Conservation (phyloP, 805 yeast species). For the Pichia kluyveri region DNA sequence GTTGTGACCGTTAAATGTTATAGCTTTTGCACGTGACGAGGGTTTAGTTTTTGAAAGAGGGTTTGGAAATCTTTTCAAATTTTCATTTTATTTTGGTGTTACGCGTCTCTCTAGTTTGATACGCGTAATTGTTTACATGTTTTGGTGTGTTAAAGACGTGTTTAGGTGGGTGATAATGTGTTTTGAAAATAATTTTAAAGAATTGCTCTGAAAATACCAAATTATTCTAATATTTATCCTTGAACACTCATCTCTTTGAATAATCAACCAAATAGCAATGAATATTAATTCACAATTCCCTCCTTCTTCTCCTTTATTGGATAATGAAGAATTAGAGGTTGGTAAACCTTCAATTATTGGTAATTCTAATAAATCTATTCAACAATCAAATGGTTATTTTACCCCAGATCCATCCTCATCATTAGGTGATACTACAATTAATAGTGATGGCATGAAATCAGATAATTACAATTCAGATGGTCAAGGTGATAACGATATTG, state of each 20-base stretch:
- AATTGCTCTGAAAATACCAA: no score
- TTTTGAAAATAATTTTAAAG: no score
- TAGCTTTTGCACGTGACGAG: background rate
- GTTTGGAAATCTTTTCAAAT: no score
- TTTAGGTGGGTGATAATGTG: no score
- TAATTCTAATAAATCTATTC: conserved; percentile 5
- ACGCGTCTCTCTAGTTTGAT: no score
- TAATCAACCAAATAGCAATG: background rate
- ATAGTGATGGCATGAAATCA: background rate
- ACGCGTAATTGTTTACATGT: no score
- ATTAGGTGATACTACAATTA: conserved; percentile 25
- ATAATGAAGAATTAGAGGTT: conserved; percentile 2
- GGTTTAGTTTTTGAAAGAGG: no score
- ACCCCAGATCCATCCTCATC: conserved; percentile 69
- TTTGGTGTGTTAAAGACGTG: no score
- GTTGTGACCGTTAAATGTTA: background rate
- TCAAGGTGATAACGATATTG: background rate
- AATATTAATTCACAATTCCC: conserved; percentile 19
- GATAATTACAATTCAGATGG: background rate
- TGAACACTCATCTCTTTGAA: no score
- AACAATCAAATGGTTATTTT: conserved; percentile 35
- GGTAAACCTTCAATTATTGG: background rate
- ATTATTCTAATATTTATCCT: no score
- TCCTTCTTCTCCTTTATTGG: conserved; percentile 27
- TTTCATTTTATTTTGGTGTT: no score